These are phyloP conservation scores for Coemansia pectinata DNA, from an alignment of 192 early-diverging fungal species.

Conservation along the genomic window DNA sequence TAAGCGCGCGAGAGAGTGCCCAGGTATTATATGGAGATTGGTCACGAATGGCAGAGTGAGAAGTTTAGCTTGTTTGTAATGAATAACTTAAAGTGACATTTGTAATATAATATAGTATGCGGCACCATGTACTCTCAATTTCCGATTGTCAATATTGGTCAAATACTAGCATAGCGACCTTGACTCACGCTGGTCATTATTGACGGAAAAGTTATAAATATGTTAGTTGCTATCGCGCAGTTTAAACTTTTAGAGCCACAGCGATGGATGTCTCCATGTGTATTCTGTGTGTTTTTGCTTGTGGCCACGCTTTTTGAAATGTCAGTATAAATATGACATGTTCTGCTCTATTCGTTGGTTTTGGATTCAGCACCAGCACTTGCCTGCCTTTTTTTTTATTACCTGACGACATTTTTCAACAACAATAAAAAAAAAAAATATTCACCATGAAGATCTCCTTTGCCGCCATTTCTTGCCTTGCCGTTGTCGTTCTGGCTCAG, in stretches of 20 bases:
- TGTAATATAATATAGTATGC: too few species aligned
- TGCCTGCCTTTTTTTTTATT: not conserved
- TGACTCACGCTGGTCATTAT: too few species aligned
- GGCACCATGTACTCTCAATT: too few species aligned
- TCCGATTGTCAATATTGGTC: too few species aligned
- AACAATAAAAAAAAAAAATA: not conserved
- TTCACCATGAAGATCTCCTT: not conserved
- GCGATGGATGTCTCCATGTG: not conserved
- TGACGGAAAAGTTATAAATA: too few species aligned
- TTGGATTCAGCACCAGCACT: not conserved
- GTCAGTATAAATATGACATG: not conserved
- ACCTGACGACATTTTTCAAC: not conserved
- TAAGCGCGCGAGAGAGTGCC: too few species aligned
- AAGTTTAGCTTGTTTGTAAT: too few species aligned
- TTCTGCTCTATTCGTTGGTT: not conserved
- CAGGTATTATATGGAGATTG: too few species aligned
- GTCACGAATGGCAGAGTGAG: too few species aligned
- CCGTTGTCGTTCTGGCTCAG: not conserved
- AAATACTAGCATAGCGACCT: too few species aligned
- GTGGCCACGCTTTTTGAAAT: not conserved
- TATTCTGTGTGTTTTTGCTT: not conserved
- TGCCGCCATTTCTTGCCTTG: not conserved
- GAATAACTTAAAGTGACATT: too few species aligned
- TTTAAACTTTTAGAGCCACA: not conserved
- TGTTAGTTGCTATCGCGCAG: not conserved